Evolutionary conservation across 371 early-diverging fungal species (phyloP), one percentile per base, ranked within the genome.

Genomic region (Mortierella sp.): DNA sequence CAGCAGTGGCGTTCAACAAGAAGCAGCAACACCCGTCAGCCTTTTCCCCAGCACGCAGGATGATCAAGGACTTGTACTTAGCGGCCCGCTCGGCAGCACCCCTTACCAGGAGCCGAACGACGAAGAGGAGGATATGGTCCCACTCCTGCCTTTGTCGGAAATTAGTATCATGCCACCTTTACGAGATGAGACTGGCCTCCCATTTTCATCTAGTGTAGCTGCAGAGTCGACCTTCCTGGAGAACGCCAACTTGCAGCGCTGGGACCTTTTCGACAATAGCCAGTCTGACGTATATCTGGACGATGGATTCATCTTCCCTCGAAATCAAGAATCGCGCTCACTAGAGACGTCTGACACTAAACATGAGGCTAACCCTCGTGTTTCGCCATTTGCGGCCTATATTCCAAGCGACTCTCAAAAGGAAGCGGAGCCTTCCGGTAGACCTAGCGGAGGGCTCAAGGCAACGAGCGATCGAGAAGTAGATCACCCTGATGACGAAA

Each of bases 231-330:
- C 65, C 5, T 40, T 60, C 11, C 66, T 70, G 12, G 78, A 78
- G 45, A 39, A 28, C 11, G 63, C 58, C 54, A 78, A 78, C 52
- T n/a, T 52, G 35, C 62, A 59, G 32, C 70, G 67, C 1, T 78
- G 78, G 78, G 78, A 78, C 35, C 59, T 54, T 37, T 18, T 63
- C 28, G 73, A 73, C 20, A 70, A 78, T n/a, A 51, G 43, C 3
- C 62, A 70, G 24, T 66, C 70, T 18, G 78, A 78, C 35, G 39
- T 16, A 5, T 66, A 78, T 39, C 20, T 63, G 22, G 70, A 66
- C 12, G 49, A 49, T 28, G 62, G 62, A 16, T 78, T 78, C 37
- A 37, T 51, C 49, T 24, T 62, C 14, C 24, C 32, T 9, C 22
- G 32, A 5, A 28, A 39, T 1, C 59, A 72, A n/a, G 20, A 26